Percentiles rank a stretch among this genome's conserved stretches.
phyloP scores from a whole-genome alignment of 345 rosid genomes.

The Iberis pinnata region DNA sequence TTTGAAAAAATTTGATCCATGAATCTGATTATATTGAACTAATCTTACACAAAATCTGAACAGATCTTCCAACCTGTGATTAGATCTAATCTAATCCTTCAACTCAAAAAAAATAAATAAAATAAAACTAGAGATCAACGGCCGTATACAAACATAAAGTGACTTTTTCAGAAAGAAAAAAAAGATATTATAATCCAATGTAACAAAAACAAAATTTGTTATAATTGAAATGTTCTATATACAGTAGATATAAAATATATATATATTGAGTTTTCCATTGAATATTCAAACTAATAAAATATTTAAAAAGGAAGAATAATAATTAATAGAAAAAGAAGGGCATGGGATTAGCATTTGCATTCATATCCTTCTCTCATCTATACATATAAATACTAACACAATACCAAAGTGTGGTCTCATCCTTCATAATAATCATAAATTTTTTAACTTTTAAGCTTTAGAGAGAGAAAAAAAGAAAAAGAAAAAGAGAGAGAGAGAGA shows the following conservation, averaged over 20 bases:
- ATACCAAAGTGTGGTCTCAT: slow-evolving; percentile 26
- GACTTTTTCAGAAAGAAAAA: slow-evolving; percentile 26
- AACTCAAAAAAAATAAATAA: neutral
- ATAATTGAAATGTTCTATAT: slow-evolving; percentile 5
- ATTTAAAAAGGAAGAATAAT: slow-evolving; percentile 4
- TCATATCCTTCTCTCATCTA: slow-evolving; percentile 8
- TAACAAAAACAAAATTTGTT: neutral
- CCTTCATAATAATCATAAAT: slow-evolving; percentile 27
- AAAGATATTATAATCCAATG: neutral
- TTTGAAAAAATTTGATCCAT: neutral
- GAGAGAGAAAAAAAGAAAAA: slow-evolving; percentile 19
- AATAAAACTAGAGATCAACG: slow-evolving; percentile 14
- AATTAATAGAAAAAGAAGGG: slow-evolving; percentile 11
- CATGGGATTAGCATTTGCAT: slow-evolving; percentile 29
- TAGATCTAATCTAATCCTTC: slow-evolving; percentile 26
- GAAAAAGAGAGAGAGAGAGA: neutral
- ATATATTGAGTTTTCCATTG: slow-evolving; percentile 7
- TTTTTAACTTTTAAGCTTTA: slow-evolving; percentile 14
- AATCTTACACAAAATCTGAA: slow-evolving; percentile 25
- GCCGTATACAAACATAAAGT: slow-evolving; percentile 28
- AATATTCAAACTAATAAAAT: slow-evolving; percentile 22
- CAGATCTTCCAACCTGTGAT: slow-evolving; percentile 34
- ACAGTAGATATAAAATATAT: neutral
- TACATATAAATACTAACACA: slow-evolving; percentile 26
- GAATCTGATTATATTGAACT: slow-evolving; percentile 5